Evolutionary conservation across 2,329 filamentous ascomycete genomes (phyloP).

Genomic region (Hirsutella minnesotensis): DNA sequence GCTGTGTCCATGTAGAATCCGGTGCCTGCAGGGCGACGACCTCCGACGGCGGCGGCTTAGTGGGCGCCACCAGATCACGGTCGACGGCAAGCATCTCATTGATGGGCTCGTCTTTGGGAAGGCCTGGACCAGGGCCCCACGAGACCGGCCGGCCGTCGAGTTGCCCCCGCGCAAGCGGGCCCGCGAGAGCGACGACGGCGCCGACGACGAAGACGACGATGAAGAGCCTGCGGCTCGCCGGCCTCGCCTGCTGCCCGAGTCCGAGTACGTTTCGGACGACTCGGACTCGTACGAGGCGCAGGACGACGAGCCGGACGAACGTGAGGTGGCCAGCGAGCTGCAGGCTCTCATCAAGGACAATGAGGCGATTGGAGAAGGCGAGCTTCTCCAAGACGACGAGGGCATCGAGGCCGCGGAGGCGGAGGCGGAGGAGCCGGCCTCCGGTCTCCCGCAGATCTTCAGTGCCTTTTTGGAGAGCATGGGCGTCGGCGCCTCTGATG

Average conservation of each 20-base stretch:
- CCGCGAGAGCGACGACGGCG: slow-evolving; percentile 28
- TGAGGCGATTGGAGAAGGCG: too few species aligned
- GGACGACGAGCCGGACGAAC: slow-evolving; percentile 7
- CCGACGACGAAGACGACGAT: slow-evolving; percentile 25
- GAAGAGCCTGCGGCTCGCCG: slow-evolving; percentile 12
- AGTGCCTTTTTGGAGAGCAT: too few species aligned
- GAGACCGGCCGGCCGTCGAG: slow-evolving; percentile 51
- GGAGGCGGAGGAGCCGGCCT: too few species aligned
- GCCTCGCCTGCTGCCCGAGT: slow-evolving; percentile 16
- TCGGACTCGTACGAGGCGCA: slow-evolving; percentile 9
- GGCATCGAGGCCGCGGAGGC: too few species aligned
- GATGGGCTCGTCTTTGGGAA: slow-evolving; percentile 80
- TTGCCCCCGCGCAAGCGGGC: slow-evolving; percentile 66
- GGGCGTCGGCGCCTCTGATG: too few species aligned
- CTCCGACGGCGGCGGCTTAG: slow-evolving; percentile 58
- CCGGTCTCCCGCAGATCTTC: too few species aligned
- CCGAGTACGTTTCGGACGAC: background rate
- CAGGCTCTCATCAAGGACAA: too few species aligned
- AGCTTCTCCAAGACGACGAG: too few species aligned
- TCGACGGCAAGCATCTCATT: slow-evolving; percentile 67
- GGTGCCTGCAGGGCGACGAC: slow-evolving; percentile 65
- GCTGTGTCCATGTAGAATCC: slow-evolving; percentile 64
- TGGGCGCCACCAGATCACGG: slow-evolving; percentile 70
- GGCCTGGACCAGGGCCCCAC: slow-evolving; percentile 48
- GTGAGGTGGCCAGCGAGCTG: slow-evolving; percentile 25